A percentile compares a stretch with the other conserved stretches of the same genome.
phyloP scores from a whole-genome alignment of 306 rosid species.

The Castanea mollissima region DNA sequence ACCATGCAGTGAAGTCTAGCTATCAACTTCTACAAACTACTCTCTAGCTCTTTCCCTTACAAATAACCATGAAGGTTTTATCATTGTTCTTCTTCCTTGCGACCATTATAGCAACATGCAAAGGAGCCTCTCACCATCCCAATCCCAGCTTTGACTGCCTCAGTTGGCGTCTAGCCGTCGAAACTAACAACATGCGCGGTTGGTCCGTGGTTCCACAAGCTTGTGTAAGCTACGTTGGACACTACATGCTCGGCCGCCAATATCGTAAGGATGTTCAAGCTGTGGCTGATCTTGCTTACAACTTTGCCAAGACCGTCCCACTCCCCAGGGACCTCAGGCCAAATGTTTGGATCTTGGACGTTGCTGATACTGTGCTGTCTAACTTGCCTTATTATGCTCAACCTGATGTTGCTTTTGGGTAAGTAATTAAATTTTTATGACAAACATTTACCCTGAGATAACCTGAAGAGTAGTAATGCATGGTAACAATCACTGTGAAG shows the following conservation, averaged over 20 bases:
- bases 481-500: too few relatives aligned
- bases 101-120: background rate
- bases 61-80: background rate
- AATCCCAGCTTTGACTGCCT: background rate
- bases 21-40: background rate
- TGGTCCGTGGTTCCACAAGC: background rate
- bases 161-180: background rate
- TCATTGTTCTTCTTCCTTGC: background rate
- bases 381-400: conserved; percentile 5
- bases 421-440: background rate
- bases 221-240: background rate
- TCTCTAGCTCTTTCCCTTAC: too few relatives aligned
- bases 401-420: background rate
- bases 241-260: background rate
- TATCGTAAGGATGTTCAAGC: background rate
- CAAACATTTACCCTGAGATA: background rate
- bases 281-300: background rate
- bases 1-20: background rate
- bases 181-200: background rate
- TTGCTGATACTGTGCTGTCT: background rate
- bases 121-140: background rate
- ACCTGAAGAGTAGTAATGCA: too few relatives aligned
- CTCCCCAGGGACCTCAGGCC: background rate
- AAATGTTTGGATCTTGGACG: background rate
- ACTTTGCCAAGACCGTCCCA: background rate